These are phyloP conservation scores for Monilinia fructicola DNA, from an alignment of 2,329 filamentous ascomycete genomes.

Conservation along the genomic window DNA sequence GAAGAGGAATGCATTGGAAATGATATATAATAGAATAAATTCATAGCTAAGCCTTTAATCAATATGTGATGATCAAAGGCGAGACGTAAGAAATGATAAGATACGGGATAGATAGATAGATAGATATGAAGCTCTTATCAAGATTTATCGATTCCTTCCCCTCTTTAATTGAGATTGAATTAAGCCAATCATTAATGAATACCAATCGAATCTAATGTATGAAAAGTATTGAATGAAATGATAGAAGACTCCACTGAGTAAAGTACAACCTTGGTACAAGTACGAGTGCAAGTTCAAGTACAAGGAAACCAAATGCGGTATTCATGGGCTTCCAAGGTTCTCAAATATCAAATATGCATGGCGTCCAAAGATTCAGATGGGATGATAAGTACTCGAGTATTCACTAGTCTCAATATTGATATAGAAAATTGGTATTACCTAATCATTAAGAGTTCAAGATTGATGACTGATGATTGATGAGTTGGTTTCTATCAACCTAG, in stretches of 20 bases:
- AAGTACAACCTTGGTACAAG: no score
- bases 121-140: conserved; percentile 13
- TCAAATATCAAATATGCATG: not conserved
- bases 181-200: not conserved
- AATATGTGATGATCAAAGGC: not conserved
- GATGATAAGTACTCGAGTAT: not conserved
- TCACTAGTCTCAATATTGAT: not conserved
- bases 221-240: not conserved
- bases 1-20: no score
- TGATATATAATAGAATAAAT: not conserved
- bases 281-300: no score
- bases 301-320: not conserved
- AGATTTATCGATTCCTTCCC: not conserved
- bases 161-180: not conserved
- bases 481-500: not conserved
- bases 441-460: not conserved
- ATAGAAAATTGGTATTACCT: conserved; percentile 2
- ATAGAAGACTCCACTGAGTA: no score
- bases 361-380: no score
- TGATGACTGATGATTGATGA: no score
- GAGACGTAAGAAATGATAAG: conserved; percentile 9
- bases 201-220: not conserved
- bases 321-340: not conserved
- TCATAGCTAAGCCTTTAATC: not conserved
- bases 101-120: no score